Evolutionary conservation across 495 filamentous ascomycete genomes (phyloP), one percentile per base, ranked within the genome.

Genomic region (Barbatosphaeria neglecta): DNA sequence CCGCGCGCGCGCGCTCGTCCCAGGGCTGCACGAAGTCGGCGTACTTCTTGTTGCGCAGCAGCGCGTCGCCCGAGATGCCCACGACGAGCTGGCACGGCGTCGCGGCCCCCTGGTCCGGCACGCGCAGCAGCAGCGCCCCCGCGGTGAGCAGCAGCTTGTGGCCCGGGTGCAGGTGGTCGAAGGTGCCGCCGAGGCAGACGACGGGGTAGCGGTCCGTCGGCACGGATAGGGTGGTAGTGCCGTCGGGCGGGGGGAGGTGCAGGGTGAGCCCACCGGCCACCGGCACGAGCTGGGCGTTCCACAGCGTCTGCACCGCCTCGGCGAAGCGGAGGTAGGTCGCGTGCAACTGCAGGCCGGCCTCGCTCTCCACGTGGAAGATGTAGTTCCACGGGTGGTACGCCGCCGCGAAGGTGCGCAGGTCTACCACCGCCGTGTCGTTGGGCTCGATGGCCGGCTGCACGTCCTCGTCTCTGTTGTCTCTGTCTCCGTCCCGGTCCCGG

Each of bases 141-240:
- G 90, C 90, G 7, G 90, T 90, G 28, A 98, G 70, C 6, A 98
- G 77, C 19, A 96, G 73, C 58, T 95, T 96, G 69, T 98, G 92
- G n/a, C 92, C 92, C 22, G 86, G 77, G 59, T 97, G 92, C 31
- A 98, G 77, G 64, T 97, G 87, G 63, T 98, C 92, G 60, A 97
- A 98, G 4, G 92, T 97, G 17, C 92, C 92, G 37, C 90, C 92
- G 25, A 97, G 80, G n/a, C 78, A 80, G 25, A 94, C 83, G 4
- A 64, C 57, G 11, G 58, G 44, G 44, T 70, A 61, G 13, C 56
- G 50, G 3, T 41, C 38, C 1, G 65, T 60, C 24, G 55, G 59
- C 4, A 54, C 35, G 2, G 51, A 38, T 20, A 53, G 9, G 2
- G 31, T 28, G 2, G 48, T 22, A 2, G 43, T 20, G 22, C 48